Evolutionary conservation across 2,329 filamentous ascomycete genomes (phyloP).

Genomic region (Stromatinia cepivora): DNA sequence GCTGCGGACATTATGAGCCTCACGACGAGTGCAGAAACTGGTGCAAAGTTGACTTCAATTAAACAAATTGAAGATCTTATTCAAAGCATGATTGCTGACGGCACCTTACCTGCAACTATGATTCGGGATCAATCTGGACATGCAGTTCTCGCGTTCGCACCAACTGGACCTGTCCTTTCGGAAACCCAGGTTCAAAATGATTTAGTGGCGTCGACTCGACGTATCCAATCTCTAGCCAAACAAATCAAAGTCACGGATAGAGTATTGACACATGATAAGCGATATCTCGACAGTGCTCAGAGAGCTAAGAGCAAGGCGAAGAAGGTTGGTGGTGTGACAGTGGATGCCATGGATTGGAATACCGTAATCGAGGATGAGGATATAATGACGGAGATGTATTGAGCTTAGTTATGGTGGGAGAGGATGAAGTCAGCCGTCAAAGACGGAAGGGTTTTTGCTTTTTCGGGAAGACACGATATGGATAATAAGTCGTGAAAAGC

Average conservation of each 20-base stretch:
- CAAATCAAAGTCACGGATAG: slow-evolving; percentile 55
- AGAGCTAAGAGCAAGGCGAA: slow-evolving; percentile 50
- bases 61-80: slow-evolving; percentile 51
- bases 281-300: slow-evolving; percentile 52
- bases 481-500: not conserved
- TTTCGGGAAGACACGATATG: not conserved
- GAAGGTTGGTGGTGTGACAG: slow-evolving; percentile 24
- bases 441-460: not conserved
- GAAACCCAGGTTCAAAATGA: slow-evolving; percentile 54
- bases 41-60: slow-evolving; percentile 45
- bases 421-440: not conserved
- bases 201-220: slow-evolving; percentile 46
- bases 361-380: slow-evolving; percentile 39
- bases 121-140: slow-evolving; percentile 43
- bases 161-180: slow-evolving; percentile 46
- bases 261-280: slow-evolving; percentile 55
- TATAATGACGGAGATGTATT: slow-evolving; percentile 35
- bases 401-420: not conserved
- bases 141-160: slow-evolving; percentile 54
- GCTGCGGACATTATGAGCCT: slow-evolving; percentile 53
- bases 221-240: slow-evolving; percentile 49
- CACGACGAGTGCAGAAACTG: slow-evolving; percentile 58
- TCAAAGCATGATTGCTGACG: slow-evolving; percentile 55
- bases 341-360: slow-evolving; percentile 33
- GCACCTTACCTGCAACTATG: slow-evolving; percentile 55